Percentiles rank a stretch among this genome's conserved stretches.
Conservation (phyloP, 108 stramenopile genomes). For the Pseudonitzschia delicatissima region DNA sequence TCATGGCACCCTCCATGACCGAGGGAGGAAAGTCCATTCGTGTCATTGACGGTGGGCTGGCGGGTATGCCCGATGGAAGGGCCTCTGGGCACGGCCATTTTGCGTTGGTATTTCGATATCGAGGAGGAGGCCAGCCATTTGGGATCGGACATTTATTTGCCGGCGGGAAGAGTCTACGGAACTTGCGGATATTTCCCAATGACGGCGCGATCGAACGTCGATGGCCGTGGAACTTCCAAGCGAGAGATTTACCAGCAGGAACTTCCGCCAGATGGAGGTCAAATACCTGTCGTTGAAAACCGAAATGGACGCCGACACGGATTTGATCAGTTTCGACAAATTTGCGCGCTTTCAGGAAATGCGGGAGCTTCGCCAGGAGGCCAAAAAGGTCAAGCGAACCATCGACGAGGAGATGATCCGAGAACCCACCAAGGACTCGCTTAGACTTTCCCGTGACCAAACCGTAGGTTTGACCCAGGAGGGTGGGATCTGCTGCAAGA, state of each 20-base stretch:
- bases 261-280: conserved; percentile 26
- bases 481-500: conserved; percentile 77
- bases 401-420: conserved; percentile 45
- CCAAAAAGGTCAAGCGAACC: conserved; percentile 35
- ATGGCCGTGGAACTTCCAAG: not conserved
- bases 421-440: conserved; percentile 55
- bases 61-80: conserved; percentile 58
- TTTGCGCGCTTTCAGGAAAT: conserved; percentile 33
- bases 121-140: conserved; percentile 49
- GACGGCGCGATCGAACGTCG: conserved; percentile 4
- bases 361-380: conserved; percentile 33
- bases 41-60: conserved; percentile 64
- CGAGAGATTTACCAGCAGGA: conserved; percentile 47
- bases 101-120: conserved; percentile 68
- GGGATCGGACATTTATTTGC: conserved; percentile 59
- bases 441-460: conserved; percentile 53
- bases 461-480: conserved; percentile 71
- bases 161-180: conserved; percentile 65
- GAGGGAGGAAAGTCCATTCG: conserved; percentile 46
- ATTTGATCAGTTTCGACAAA: conserved; percentile 30
- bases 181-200: conserved; percentile 81
- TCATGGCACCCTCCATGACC: conserved; percentile 41
- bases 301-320: conserved; percentile 13
- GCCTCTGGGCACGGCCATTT: conserved; percentile 59
- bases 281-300: conserved; percentile 29